Conservation (phyloP, 140 eudicot genomes). For the Anethum foeniculum region DNA sequence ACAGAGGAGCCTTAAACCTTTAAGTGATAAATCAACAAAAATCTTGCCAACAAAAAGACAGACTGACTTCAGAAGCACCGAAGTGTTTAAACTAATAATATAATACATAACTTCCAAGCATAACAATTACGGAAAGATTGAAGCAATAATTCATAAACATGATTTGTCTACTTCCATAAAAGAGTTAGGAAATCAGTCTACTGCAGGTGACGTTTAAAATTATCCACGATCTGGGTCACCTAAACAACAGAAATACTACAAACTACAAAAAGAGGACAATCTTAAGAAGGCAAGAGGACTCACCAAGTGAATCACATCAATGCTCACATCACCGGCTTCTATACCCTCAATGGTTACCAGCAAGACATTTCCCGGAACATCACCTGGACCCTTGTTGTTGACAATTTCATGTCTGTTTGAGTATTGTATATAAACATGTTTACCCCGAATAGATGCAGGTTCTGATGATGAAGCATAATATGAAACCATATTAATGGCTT, state of each 20-base stretch:
- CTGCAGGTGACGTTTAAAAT: neutral
- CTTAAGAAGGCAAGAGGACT: neutral
- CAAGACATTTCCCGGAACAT: constrained; percentile 64
- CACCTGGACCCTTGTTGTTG: constrained; percentile 54
- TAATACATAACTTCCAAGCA: neutral
- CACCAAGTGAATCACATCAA: constrained; percentile 66
- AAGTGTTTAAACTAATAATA: neutral
- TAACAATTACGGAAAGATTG: neutral
- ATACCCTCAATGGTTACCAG: constrained; percentile 65
- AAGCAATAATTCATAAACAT: neutral
- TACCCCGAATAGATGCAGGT: constrained; percentile 62
- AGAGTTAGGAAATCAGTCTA: neutral
- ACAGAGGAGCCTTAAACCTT: neutral
- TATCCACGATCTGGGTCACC: neutral
- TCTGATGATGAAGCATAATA: constrained; percentile 69
- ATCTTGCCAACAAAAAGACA: neutral
- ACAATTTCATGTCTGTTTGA: constrained; percentile 66
- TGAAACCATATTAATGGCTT: constrained; percentile 59
- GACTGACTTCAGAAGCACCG: neutral
- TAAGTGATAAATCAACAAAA: neutral
- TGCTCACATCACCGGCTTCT: constrained; percentile 63
- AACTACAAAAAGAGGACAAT: neutral
- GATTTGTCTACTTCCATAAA: neutral
- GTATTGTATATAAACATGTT: constrained; percentile 52
- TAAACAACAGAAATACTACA: neutral